Conservation (phyloP, 2,329 filamentous ascomycete genomes). For the Orbilia oligospora region DNA sequence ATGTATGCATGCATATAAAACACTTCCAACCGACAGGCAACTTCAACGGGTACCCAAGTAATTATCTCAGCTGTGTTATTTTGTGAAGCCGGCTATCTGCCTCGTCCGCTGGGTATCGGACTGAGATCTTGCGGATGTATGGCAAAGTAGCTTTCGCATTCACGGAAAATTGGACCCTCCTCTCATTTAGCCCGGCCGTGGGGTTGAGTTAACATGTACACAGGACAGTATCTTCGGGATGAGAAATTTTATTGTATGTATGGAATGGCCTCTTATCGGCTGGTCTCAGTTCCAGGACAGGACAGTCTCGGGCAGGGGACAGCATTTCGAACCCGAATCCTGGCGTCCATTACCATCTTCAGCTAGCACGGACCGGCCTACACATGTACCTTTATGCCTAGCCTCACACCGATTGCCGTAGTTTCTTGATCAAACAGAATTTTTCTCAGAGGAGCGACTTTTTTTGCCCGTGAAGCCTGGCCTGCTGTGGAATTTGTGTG, state of each 20-base stretch:
- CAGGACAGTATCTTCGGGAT: constrained; percentile 36
- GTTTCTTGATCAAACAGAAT: constrained; percentile 6
- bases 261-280: constrained; percentile 49
- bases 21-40: neutral
- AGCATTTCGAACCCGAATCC: constrained; percentile 28
- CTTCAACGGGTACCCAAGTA: neutral
- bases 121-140: constrained; percentile 45
- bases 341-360: constrained; percentile 49
- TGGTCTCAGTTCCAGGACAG: constrained; percentile 7
- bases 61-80: neutral
- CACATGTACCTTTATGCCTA: constrained; percentile 38
- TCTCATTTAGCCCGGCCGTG: constrained; percentile 57
- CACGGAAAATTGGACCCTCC: constrained; percentile 53
- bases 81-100: constrained; percentile 31
- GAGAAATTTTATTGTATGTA: constrained; percentile 48
- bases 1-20: neutral
- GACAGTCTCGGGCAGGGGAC: constrained; percentile 8
- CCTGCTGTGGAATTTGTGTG: constrained; percentile 17
- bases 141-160: constrained; percentile 39
- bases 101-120: constrained; percentile 33
- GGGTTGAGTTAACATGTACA: constrained; percentile 38
- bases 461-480: constrained; percentile 22
- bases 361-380: constrained; percentile 39
- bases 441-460: constrained; percentile 27
- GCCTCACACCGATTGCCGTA: constrained; percentile 17